phyloP scores from a whole-genome alignment of 768 basidiomycete genomes.

The Neoboletus subvelutipes region DNA sequence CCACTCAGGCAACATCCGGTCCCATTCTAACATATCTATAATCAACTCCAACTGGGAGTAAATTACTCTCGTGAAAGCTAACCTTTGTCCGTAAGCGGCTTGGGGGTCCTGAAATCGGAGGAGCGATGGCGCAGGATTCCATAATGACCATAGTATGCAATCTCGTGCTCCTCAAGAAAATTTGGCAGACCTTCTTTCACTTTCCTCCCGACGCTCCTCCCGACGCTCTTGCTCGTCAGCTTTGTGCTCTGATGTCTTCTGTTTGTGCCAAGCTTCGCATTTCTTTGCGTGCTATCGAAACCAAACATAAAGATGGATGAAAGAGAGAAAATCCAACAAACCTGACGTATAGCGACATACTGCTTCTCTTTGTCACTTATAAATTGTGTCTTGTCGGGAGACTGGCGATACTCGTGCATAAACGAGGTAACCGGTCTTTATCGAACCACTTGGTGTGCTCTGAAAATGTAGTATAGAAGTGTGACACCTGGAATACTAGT shows the following conservation, averaged over 20 bases:
- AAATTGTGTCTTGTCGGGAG: not conserved
- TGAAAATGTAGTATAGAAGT: not conserved
- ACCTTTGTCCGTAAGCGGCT: conserved; percentile 16
- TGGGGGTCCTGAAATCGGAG: not conserved
- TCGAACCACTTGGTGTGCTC: not conserved
- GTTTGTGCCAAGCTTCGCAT: not conserved
- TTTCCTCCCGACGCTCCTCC: not conserved
- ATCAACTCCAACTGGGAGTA: not conserved
- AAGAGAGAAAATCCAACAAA: not conserved
- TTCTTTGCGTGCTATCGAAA: not conserved
- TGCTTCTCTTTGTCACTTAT: not conserved
- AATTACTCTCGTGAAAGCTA: not conserved
- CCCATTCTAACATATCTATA: conserved; percentile 8
- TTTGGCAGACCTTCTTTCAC: not conserved
- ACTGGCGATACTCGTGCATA: conserved; percentile 4
- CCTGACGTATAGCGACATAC: not conserved
- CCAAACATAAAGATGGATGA: not conserved
- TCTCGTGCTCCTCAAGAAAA: not conserved
- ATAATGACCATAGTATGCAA: not conserved
- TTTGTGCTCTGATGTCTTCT: not conserved
- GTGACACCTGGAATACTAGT: not conserved
- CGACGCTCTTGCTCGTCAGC: too few relatives aligned
- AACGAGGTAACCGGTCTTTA: conserved; percentile 6
- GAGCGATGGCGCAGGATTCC: too few relatives aligned
- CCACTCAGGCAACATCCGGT: conserved; percentile 6